Evolutionary conservation across 768 basidiomycete genomes (phyloP).

Genomic region (Lentinula sp.): DNA sequence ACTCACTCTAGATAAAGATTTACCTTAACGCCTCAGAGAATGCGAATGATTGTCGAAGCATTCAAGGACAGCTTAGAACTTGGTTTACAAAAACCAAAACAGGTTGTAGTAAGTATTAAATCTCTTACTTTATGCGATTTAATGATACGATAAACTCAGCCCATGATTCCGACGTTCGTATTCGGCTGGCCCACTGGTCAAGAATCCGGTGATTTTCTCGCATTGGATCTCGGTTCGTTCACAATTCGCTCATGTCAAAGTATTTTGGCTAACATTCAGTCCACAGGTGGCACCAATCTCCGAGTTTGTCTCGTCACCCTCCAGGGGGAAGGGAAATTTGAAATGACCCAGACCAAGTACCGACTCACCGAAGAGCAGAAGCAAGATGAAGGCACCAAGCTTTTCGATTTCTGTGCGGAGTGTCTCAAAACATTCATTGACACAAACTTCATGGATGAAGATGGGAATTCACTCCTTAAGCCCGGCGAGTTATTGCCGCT

Average conservation of each 20-base stretch:
- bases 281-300: slow-evolving; percentile 87
- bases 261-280: neutral
- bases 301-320: slow-evolving; percentile 95
- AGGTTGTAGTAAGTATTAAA: slow-evolving; percentile 73
- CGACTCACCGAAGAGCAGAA: slow-evolving; percentile 97
- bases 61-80: slow-evolving; percentile 89
- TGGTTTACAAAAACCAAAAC: slow-evolving; percentile 75
- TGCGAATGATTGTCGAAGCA: slow-evolving; percentile 96
- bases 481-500: slow-evolving; percentile 65
- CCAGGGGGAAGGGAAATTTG: slow-evolving; percentile 91
- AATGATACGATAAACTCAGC: slow-evolving; percentile 35
- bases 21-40: slow-evolving; percentile 82
- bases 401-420: slow-evolving; percentile 98
- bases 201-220: slow-evolving; percentile 86
- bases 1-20: slow-evolving; percentile 40
- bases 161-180: slow-evolving; percentile 96
- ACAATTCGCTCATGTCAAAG: neutral
- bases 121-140: neutral
- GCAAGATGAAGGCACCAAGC: slow-evolving; percentile 89
- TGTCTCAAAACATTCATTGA: slow-evolving; percentile 86
- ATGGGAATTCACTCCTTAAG: slow-evolving; percentile 41
- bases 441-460: slow-evolving; percentile 51
- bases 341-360: slow-evolving; percentile 97
- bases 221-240: slow-evolving; percentile 76
- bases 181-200: slow-evolving; percentile 92